Base-by-base conservation (phyloP, 768 basidiomycete genomes). In the Leccinum uliginosum region DNA sequence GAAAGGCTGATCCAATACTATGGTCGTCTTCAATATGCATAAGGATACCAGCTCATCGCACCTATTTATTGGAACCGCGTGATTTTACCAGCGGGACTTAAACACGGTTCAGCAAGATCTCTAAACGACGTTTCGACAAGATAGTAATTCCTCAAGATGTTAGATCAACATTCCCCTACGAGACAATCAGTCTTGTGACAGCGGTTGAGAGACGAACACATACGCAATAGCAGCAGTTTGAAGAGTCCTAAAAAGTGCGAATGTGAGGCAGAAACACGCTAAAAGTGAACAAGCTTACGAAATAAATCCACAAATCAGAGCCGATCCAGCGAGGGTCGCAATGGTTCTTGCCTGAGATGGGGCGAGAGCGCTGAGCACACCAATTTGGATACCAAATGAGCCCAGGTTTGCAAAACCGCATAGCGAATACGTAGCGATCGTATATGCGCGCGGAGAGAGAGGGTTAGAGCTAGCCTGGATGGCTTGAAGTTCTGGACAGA, bases 371-470 rank as follows among this genome's bases (percentile, higher is more conserved):
- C 78, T 76, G 50, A 89, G 76, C 67, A 89, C 88, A 65, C 88
- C 88, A 58, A 90, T 83, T 70, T 93, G 90, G 62, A 95, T 92
- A 66, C 93, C 93, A 24, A 93, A 76, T 7, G 90, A 90, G 54
- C 87, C 84, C 46, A 92, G 76, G 69, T 95, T 95, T 57, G 91
- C 91, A 66, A 96, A 96, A 10, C 94, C 94, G 71, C 92, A 94
- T 15, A 95, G 84, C 15, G 88, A 86, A 69, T 94, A 96, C 32
- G 87, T 85, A 14, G 88, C 84, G 62, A 95, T 93, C 52, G 86
- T 88, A 73, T 78, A 93, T 21, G 85, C 89, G 55, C 89, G 90
- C 29, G 73, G 77, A 21, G 85, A 84, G 51, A 93, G 80, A 3
- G 88, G 82, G 50, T 78, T 72, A 23, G 74, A 69, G 57, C 71